Base-by-base conservation (phyloP, 176 grass and related monocot genomes). In the Carex scoparia region DNA sequence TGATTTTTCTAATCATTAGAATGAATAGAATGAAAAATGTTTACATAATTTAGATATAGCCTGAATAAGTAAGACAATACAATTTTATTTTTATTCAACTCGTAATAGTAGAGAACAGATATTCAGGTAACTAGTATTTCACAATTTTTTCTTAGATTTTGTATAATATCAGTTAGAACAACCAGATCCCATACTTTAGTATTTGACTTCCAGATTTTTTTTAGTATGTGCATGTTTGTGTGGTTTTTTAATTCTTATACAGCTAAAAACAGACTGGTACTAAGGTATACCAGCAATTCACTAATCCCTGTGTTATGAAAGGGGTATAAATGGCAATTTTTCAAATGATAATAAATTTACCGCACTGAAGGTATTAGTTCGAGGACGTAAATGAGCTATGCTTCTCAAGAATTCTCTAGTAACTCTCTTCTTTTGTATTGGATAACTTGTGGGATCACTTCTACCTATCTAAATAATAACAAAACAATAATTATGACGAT, bases 331-430 rank as follows among this genome's bases (percentile, higher is more conserved):
- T 55, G 62, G 19, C 64, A 67, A 83, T 49, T 69, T 83, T 66
- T 9, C 61, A 67, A 31, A 69, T 68, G 44, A 54, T 83, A 54
- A 90, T 69, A 84, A 81, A 38, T 89, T 88, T 95, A 98, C 95
- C 28, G 95, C 90, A 58, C 95, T 87, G 88, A 98, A 98, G 81
- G 95, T 98, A 82, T 98, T 98, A 87, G 95, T 98, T 64, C 95
- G 95, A 86, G 95, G 95, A 85, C 93, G 95, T 57, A 98, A 89
- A 89, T 98, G 95, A 79, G 95, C 93, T 67, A 98, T 89, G 72
- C 89, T 88, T 85, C 95, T 93, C 84, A 95, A 87, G 87, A 93
- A 98, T 74, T 98, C 95, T 93, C 93, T 92, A 69, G 91, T 93
- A 74, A 75, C 93, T 65, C 89, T 85, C 79, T 98, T 98, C 89